Evolutionary conservation across 106 monocot genomes (phyloP).

Genomic region (Dactylorhiza incarnata): DNA sequence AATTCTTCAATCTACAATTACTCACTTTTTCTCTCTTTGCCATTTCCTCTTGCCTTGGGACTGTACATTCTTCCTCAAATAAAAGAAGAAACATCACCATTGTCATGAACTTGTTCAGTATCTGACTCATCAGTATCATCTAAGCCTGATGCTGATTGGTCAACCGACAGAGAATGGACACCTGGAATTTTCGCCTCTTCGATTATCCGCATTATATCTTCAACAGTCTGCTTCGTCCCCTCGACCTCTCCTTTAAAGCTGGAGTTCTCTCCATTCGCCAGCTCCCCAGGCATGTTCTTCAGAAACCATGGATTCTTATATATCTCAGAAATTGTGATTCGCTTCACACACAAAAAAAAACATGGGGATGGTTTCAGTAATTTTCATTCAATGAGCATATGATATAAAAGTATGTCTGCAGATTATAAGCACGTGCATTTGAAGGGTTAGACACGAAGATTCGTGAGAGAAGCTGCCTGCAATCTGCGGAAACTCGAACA

Average conservation of each 20-base stretch:
- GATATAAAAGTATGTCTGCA: neutral
- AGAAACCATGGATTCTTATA: slow-evolving; percentile 78
- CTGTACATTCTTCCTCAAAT: slow-evolving; percentile 9
- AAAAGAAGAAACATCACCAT: slow-evolving; percentile 13
- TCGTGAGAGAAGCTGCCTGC: slow-evolving; percentile 64
- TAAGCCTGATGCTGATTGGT: slow-evolving; percentile 9
- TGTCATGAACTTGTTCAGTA: slow-evolving; percentile 16
- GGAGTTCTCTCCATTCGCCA: slow-evolving; percentile 35
- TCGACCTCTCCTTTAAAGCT: neutral
- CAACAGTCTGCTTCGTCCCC: slow-evolving; percentile 28
- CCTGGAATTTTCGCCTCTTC: slow-evolving; percentile 42
- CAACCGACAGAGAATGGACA: slow-evolving; percentile 5
- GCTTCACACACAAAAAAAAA: slow-evolving; percentile 28
- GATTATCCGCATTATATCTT: slow-evolving; percentile 62
- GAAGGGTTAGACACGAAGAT: slow-evolving; percentile 81
- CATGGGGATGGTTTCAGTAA: neutral
- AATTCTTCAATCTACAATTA: neutral
- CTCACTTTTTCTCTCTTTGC: neutral
- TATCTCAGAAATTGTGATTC: slow-evolving; percentile 79
- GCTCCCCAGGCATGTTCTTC: slow-evolving; percentile 68
- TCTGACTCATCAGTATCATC: slow-evolving; percentile 16
- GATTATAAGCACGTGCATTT: slow-evolving; percentile 30
- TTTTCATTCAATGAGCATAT: neutral
- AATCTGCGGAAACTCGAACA: slow-evolving; percentile 63
- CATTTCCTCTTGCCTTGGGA: neutral